phyloP scores from a whole-genome alignment of 2,329 filamentous ascomycete species.

The Alternaria incomplexa region DNA sequence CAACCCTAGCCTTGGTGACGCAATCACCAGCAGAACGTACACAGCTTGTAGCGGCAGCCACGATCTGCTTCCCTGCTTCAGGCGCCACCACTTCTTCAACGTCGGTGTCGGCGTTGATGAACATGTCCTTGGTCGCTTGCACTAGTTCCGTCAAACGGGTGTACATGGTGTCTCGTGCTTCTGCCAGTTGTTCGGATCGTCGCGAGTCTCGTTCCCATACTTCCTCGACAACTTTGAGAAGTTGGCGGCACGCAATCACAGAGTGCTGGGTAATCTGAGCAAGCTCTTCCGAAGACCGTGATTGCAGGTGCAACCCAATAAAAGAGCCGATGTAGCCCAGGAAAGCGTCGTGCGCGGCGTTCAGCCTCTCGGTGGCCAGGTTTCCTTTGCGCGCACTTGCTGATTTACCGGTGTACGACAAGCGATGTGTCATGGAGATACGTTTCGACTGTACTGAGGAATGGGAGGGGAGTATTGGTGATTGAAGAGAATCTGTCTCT shows the following conservation, averaged over 20 bases:
- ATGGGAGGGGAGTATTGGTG: conserved; percentile 32
- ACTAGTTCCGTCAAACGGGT: conserved; percentile 81
- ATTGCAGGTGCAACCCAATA: conserved; percentile 90
- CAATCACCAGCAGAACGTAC: conserved; percentile 92
- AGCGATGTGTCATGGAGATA: conserved; percentile 69
- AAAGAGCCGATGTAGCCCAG: conserved; percentile 91
- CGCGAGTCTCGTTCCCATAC: conserved; percentile 79
- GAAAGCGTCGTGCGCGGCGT: conserved; percentile 82
- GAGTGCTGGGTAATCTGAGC: conserved; percentile 83
- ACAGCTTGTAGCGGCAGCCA: conserved; percentile 82
- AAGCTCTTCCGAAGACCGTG: conserved; percentile 85
- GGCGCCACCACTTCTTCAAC: conserved; percentile 80
- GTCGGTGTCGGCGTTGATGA: conserved; percentile 70
- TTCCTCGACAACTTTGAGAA: conserved; percentile 80
- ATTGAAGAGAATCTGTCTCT: conserved; percentile 43
- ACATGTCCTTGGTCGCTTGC: conserved; percentile 78
- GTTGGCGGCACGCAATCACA: conserved; percentile 77
- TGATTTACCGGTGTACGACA: conserved; percentile 75
- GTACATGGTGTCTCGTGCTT: conserved; percentile 78
- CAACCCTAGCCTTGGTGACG: conserved; percentile 81
- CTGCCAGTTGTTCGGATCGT: conserved; percentile 69
- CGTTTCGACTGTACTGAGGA: conserved; percentile 51
- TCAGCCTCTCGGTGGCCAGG: conserved; percentile 83
- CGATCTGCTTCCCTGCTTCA: conserved; percentile 75
- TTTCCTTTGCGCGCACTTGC: conserved; percentile 69